Evolutionary conservation across 1,284 basidiomycete genomes (phyloP).

Genomic region (Porodaedalea pini): DNA sequence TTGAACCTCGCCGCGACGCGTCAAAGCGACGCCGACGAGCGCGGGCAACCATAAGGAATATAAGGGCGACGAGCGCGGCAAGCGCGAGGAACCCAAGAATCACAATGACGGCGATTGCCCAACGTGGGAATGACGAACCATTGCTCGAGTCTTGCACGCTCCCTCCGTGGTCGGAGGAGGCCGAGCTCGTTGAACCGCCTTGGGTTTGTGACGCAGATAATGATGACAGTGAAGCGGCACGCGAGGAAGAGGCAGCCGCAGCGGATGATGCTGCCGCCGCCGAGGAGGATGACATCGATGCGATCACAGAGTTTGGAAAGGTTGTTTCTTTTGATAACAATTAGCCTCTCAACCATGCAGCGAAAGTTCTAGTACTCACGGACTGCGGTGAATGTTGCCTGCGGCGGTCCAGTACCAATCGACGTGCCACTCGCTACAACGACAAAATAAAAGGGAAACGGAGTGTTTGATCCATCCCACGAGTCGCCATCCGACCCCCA

Average conservation of each 20-base stretch:
- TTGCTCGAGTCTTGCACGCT: slow-evolving; percentile 45
- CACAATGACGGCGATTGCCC: slow-evolving; percentile 86
- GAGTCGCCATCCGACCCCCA: slow-evolving; percentile 53
- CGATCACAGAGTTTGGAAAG: slow-evolving; percentile 55
- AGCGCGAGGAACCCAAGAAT: slow-evolving; percentile 79
- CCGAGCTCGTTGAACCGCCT: slow-evolving; percentile 24
- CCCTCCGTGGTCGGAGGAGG: slow-evolving; percentile 28
- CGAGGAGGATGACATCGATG: slow-evolving; percentile 41
- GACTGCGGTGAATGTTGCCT: slow-evolving; percentile 69
- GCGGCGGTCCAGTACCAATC: slow-evolving; percentile 54
- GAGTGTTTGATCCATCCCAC: slow-evolving; percentile 50
- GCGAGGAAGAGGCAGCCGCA: slow-evolving; percentile 23
- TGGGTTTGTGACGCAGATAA: slow-evolving; percentile 28
- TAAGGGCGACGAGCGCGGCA: slow-evolving; percentile 58
- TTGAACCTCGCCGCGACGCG: slow-evolving; percentile 60
- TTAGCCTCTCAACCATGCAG: not conserved
- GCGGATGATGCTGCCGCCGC: slow-evolving; percentile 40
- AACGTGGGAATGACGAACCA: slow-evolving; percentile 58
- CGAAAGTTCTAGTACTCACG: slow-evolving; percentile 50
- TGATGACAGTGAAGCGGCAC: slow-evolving; percentile 31
- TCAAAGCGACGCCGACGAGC: slow-evolving; percentile 49
- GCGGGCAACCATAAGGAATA: slow-evolving; percentile 68
- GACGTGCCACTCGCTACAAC: slow-evolving; percentile 51
- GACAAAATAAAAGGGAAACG: slow-evolving; percentile 71
- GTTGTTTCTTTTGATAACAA: slow-evolving; percentile 57